Conservation (phyloP, 1,284 basidiomycete genomes). For the Athelia sp. region DNA sequence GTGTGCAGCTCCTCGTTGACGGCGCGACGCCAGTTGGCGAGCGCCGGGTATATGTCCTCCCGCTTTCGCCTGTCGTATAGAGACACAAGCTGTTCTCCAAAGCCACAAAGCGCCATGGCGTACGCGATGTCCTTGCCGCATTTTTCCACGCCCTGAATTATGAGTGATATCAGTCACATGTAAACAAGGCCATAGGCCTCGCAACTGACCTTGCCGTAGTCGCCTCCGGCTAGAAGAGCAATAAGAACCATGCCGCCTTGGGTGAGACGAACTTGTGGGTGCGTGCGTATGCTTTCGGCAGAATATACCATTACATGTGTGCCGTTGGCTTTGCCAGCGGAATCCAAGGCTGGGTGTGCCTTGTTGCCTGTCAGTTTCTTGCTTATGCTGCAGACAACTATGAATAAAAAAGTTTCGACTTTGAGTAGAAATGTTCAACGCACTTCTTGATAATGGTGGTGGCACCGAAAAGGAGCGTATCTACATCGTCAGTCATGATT, state of each 20-base stretch:
- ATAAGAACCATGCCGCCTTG: constrained; percentile 58
- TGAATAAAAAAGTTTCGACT: neutral
- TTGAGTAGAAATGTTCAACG: constrained; percentile 6
- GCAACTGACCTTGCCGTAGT: constrained; percentile 47
- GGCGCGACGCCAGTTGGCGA: constrained; percentile 33
- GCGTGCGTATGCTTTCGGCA: constrained; percentile 27
- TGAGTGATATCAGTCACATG: constrained; percentile 5
- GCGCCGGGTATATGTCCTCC: constrained; percentile 22
- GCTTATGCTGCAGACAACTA: constrained; percentile 31
- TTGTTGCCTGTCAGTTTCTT: constrained; percentile 39
- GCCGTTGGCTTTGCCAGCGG: constrained; percentile 32
- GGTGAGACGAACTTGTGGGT: constrained; percentile 35
- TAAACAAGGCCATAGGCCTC: neutral
- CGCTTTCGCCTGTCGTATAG: constrained; percentile 22
- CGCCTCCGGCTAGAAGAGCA: constrained; percentile 60
- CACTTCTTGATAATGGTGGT: constrained; percentile 29
- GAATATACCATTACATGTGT: constrained; percentile 40
- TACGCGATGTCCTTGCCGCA: constrained; percentile 30
- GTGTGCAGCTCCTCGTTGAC: constrained; percentile 45
- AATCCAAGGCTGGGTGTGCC: constrained; percentile 29
- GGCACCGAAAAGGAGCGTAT: constrained; percentile 36
- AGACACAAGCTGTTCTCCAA: constrained; percentile 41
- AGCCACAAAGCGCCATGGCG: constrained; percentile 33
- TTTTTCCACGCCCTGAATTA: constrained; percentile 30
- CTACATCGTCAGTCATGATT: constrained; percentile 61